Evolutionary conservation across 345 rosid genomes (phyloP).

Genomic region (Lepidium aucheri): DNA sequence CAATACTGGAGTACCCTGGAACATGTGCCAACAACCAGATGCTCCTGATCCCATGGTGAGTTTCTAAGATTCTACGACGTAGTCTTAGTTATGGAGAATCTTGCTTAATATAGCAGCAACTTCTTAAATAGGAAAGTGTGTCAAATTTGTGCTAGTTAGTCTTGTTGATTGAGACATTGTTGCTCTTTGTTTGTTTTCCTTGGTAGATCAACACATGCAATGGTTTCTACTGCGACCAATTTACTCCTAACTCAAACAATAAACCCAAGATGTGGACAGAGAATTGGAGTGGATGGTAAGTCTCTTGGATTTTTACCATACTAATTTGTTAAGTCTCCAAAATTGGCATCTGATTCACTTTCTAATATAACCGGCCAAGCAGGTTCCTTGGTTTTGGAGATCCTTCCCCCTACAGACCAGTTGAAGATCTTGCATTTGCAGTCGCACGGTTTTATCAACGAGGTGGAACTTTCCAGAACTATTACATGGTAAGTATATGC

Average conservation of each 20-base stretch:
- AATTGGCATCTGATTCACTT: conserved; percentile 5
- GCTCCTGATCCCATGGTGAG: conserved; percentile 95
- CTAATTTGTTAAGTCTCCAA: background rate
- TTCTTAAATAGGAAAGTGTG: background rate
- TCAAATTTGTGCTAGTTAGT: background rate
- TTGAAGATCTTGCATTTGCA: conserved; percentile 84
- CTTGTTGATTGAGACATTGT: background rate
- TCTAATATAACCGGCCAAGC: conserved; percentile 7
- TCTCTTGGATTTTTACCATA: background rate
- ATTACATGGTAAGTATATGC: conserved; percentile 64
- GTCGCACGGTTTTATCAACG: conserved; percentile 88
- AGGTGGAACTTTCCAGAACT: conserved; percentile 96
- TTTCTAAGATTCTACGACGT: conserved; percentile 1
- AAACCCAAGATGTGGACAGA: conserved; percentile 99
- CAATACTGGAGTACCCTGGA: conserved; percentile 97
- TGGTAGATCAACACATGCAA: conserved; percentile 91
- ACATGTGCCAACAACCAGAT: conserved; percentile 90
- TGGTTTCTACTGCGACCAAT: conserved; percentile 95
- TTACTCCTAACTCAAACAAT: conserved; percentile 75
- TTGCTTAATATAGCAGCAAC: background rate
- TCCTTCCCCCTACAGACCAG: conserved; percentile 78
- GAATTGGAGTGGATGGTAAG: conserved; percentile 96
- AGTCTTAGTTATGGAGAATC: background rate
- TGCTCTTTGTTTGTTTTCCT: background rate
- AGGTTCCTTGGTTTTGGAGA: conserved; percentile 86